Evolutionary conservation across 345 rosid species (phyloP), one percentile per base, ranked within the genome.

Genomic region (Moringa oleifera): DNA sequence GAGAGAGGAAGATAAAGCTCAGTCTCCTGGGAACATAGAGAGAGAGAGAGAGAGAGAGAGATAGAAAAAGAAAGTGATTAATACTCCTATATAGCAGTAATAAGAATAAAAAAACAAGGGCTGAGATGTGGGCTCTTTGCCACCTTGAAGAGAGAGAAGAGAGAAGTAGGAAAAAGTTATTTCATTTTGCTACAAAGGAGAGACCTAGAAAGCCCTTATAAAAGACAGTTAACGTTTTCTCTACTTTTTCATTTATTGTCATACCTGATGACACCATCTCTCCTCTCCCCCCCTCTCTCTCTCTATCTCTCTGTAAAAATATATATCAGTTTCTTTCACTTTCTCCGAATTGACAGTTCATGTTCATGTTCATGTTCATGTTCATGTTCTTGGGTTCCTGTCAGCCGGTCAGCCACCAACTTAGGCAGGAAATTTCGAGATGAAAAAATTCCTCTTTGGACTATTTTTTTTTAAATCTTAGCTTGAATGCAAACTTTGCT

Each of bases 151-250:
- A 59, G 28, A 76, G 59, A 68, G 28, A 58, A 6, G 28, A 11
- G 4, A 58, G 13, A 36, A 49, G 37, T 25, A 49, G 19, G 10
- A 17, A 50, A 51, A 49, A 25, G 20, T 7, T 25, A 23, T 20
- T 49, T 24, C 7, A 4, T 54, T 17, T 0, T 57, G 20, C 9
- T 41, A 11, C 8, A 15, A 50, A 7, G 19, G 23, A 51, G 58
- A 61, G 52, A 57, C 51, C 18, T 31, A 51, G 50, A 52, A 41
- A 59, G 54, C 62, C 22, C 47, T 41, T 15, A 41, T 20, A 58
- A 62, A 62, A 46, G 64, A 57, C 51, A 24, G 64, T 55, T 52
- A 61, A 53, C 62, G 56, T 64, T 70, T 63, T 64, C 68, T 50
- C 55, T 45, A 64, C 74, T 22, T 63, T 64, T 25, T 65, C 54